A percentile compares a stretch with the other conserved stretches of the same genome.
Evolutionary conservation across 1,284 basidiomycete genomes (phyloP).

Genomic region (Leccinum subrobustum): DNA sequence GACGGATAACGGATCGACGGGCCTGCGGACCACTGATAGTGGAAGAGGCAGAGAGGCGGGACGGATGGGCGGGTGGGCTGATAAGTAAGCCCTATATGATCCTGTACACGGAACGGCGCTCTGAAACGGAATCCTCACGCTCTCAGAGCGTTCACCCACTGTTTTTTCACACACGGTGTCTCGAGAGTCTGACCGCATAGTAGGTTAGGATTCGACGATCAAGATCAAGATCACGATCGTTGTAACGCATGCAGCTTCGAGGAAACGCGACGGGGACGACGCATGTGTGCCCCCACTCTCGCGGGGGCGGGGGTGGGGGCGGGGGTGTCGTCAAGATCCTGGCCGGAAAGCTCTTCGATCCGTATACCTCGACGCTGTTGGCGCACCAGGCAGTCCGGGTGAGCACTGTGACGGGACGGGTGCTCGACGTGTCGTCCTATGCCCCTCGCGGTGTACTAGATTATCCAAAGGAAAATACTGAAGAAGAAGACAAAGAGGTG

Average conservation of each 20-base stretch:
- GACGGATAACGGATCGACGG: background rate
- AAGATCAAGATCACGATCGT: background rate
- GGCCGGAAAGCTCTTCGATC: conserved; percentile 45
- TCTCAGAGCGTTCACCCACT: too few species aligned
- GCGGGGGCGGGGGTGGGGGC: background rate
- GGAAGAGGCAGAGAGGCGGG: background rate
- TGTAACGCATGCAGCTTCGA: background rate
- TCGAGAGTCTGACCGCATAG: background rate
- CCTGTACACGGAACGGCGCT: background rate
- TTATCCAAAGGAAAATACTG: background rate
- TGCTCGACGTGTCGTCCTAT: conserved; percentile 31
- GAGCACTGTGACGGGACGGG: conserved; percentile 36
- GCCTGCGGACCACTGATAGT: background rate
- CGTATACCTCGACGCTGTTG: conserved; percentile 34
- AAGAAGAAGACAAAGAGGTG: background rate
- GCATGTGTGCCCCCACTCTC: background rate
- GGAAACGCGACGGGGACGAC: background rate
- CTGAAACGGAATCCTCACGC: background rate
- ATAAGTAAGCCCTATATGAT: background rate
- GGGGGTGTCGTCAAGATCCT: conserved; percentile 20
- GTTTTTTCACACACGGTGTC: background rate
- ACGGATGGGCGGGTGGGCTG: background rate
- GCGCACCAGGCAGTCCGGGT: conserved; percentile 38
- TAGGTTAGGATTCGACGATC: background rate
- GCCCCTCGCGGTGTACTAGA: background rate